Evolutionary conservation across 805 yeast genomes (phyloP), one percentile per base, ranked within the genome.

Genomic region (Schwanniomyces occidentalis): DNA sequence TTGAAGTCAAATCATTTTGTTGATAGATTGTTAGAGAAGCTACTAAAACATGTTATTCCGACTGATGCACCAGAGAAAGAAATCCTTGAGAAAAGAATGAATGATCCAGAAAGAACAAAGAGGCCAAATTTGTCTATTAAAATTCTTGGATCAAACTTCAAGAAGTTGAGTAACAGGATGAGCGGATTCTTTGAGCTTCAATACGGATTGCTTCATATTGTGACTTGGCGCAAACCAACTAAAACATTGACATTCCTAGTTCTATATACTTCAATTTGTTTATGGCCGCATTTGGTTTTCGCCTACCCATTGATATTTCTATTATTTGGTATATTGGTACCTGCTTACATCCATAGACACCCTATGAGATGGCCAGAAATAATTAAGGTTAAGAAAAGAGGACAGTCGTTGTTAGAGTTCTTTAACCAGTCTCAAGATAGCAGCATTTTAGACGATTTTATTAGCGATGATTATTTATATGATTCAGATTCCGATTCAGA

Each of bases 141-240:
- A 4, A 56, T 69, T 4, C 59, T 86, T 32, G 68, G 77, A 2
- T 62, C 71, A 12, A 85, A 85, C 56, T 64, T 85, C 51, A 73
- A 76, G 41, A 65, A 68, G 24, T 55, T 84, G 45, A 78, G 82
- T 33, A 49, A 69, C 8, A 73, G 77, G 35, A 67, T 81, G 68
- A 76, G 81, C 18, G 61, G 65, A 0, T 49, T 84, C 7, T 82
- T 85, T 46, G 71, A 64, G 26, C 37, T 80, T 2, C 91, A 85
- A 47, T 82, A 81, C 45, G 77, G 79, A 2, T 26, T 82, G 1
- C 65, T 80, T 5, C 75, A 78, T 32, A 52, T 85, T 1, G 39
- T 86, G 16, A 75, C 85, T 4, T 90, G 97, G 97, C 76, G 79
- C 40, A 67, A 71, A 17, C 90, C 95, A 0, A 67, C 85, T 0